Base-by-base conservation (phyloP, 2,329 filamentous ascomycete genomes). In the Hypoxylon rubiginosum region DNA sequence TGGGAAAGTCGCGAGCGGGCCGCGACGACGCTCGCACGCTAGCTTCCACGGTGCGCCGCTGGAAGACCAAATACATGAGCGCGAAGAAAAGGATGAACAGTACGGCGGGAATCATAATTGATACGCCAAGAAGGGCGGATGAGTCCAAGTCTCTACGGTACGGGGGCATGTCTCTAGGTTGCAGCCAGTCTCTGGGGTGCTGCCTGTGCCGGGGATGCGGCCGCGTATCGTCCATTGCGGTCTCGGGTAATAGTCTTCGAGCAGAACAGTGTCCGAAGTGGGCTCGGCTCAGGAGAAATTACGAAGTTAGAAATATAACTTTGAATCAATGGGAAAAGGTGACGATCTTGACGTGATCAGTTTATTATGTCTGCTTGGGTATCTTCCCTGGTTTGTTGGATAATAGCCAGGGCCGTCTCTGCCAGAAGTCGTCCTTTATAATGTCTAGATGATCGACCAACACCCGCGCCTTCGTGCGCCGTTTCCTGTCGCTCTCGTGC, bases 351-450 rank as follows among this genome's bases (percentile, higher is more conserved):
- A 28, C 57, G 66, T 64, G 41, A 56, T 62, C 28, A 39, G n/a
- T 67, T 39, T 65, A 69, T 70, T 70, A 84, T 57, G 81, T 82
- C 76, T 88, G 85, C 75, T 88, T 89, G n/a, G 89, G 89, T 72
- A 90, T 82, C 74, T 87, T 91, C 21, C 91, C 91, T 4, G 91
- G 90, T 78, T 89, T 91, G 69, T 91, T 91, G 1, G 90, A 92
- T 57, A 94, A 77, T 61, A 96, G 84, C 93, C 94, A 98, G 1
- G 94, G 94, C 75, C 94, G 85, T 73, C 85, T 86, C 69, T 93
- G 86, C 96, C 96, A 99, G 76, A 99, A 99, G 3, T 93, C 92
- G 79, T 98, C 93, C 73, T 92, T 94, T 80, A 99, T 98, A 73
- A 99, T 92, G 80, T 99, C 96, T 64, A 96, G 81, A 82, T 98